A percentile compares a stretch with the other conserved stretches of the same genome.
These are phyloP conservation scores for Cordyceps farinosa DNA, from an alignment of 2,329 filamentous ascomycete species.

Conservation along the genomic window DNA sequence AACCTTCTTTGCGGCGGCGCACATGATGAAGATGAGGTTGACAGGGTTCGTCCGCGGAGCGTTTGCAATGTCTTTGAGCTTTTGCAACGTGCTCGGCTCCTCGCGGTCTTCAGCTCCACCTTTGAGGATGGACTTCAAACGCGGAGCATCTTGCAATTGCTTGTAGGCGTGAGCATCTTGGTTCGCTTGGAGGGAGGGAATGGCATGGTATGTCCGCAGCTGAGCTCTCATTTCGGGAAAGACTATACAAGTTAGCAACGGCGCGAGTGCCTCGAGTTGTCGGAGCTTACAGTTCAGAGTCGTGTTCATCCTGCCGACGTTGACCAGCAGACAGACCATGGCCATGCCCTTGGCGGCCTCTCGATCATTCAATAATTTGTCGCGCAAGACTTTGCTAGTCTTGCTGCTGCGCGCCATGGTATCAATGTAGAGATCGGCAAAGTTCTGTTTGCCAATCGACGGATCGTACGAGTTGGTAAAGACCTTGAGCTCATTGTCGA, in stretches of 20 bases:
- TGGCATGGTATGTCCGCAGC: constrained; percentile 94
- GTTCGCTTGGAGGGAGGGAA: constrained; percentile 90
- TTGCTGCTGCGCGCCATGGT: constrained; percentile 98
- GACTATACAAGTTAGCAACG: constrained; percentile 53
- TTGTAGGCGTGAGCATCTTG: constrained; percentile 97
- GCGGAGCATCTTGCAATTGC: constrained; percentile 91
- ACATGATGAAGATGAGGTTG: constrained; percentile 93
- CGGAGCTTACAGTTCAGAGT: constrained; percentile 80
- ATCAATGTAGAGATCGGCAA: constrained; percentile 96
- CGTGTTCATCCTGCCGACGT: constrained; percentile 97
- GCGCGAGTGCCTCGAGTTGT: constrained; percentile 1
- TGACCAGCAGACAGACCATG: constrained; percentile 97
- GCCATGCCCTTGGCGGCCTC: constrained; percentile 96
- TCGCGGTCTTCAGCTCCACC: constrained; percentile 86
- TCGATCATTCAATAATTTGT: constrained; percentile 90
- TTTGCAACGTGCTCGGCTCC: constrained; percentile 79
- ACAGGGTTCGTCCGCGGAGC: constrained; percentile 88
- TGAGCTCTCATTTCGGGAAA: constrained; percentile 99
- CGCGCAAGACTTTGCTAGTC: constrained; percentile 96
- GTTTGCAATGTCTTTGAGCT: constrained; percentile 61
- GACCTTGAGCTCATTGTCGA: constrained; percentile 68
- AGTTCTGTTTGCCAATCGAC: constrained; percentile 63
- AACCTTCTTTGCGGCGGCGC: constrained; percentile 83
- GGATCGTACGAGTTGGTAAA: constrained; percentile 90
- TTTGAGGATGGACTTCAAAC: constrained; percentile 95